Evolutionary conservation across 768 basidiomycete species (phyloP).

Genomic region (Pisolithus microcarpus): DNA sequence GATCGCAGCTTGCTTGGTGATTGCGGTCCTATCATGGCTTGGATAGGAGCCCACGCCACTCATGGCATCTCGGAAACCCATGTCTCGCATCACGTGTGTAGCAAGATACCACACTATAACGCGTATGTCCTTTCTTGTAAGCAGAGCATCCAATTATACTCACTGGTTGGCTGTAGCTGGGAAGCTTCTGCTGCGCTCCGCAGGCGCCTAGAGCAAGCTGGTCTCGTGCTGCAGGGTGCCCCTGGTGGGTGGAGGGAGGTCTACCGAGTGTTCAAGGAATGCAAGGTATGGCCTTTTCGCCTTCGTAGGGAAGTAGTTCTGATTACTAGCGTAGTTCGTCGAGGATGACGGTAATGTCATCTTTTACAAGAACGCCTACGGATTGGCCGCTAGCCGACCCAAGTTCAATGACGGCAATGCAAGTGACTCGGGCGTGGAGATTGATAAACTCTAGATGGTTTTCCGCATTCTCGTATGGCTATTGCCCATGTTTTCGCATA

Average conservation of each 20-base stretch:
- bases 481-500: not conserved
- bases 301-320: not conserved
- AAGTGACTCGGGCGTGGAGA: conserved; percentile 64
- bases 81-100: conserved; percentile 84
- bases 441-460: conserved; percentile 30
- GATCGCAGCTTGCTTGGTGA: conserved; percentile 79
- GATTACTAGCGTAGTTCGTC: conserved; percentile 53
- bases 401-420: conserved; percentile 52
- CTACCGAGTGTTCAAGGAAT: conserved; percentile 67
- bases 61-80: conserved; percentile 95
- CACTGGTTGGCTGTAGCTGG: conserved; percentile 46
- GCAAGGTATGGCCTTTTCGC: conserved; percentile 45
- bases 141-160: no score
- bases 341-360: conserved; percentile 89
- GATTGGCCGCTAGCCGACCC: conserved; percentile 65
- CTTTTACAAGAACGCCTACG: conserved; percentile 85
- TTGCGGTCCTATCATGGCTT: conserved; percentile 71
- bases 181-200: conserved; percentile 85
- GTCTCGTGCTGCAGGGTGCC: conserved; percentile 59
- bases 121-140: conserved; percentile 34
- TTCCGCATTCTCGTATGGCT: no score
- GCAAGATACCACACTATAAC: conserved; percentile 95
- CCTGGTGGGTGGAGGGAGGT: conserved; percentile 77
- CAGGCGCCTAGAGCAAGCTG: conserved; percentile 53
- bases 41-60: conserved; percentile 78